Conservation (phyloP, 2,329 filamentous ascomycete genomes). For the Cladophialophora yegresii region DNA sequence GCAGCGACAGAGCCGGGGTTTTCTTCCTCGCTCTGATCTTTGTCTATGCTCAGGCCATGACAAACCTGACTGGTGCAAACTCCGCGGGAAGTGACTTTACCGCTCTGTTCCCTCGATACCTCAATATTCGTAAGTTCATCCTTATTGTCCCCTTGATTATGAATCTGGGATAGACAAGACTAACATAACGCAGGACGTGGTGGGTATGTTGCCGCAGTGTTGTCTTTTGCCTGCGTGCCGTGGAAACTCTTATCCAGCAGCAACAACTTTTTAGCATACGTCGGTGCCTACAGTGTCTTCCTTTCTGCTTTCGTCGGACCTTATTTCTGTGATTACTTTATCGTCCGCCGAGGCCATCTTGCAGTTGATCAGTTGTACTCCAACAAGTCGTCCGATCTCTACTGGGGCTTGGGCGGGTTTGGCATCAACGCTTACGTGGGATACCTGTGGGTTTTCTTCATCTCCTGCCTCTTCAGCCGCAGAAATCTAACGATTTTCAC, state of each 20-base stretch:
- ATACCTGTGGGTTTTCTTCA: constrained; percentile 14
- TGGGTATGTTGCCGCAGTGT: constrained; percentile 74
- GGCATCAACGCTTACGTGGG: constrained; percentile 72
- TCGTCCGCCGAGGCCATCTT: constrained; percentile 78
- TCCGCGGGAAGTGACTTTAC: constrained; percentile 31
- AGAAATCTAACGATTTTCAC: constrained; percentile 42
- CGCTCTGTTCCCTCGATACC: constrained; percentile 30
- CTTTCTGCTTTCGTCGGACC: constrained; percentile 92
- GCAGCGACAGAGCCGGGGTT: constrained; percentile 66
- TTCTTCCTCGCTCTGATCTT: constrained; percentile 68
- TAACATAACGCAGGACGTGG: constrained; percentile 1
- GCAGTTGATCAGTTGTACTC: constrained; percentile 78
- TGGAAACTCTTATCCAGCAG: constrained; percentile 69
- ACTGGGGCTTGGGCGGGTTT: constrained; percentile 72
- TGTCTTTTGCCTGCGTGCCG: constrained; percentile 84
- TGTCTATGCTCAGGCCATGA: constrained; percentile 34
- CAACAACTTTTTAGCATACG: constrained; percentile 84
- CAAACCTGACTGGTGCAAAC: constrained; percentile 10
- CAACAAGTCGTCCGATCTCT: constrained; percentile 61
- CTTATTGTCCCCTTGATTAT: not conserved
- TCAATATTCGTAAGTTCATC: constrained; percentile 22
- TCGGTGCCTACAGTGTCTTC: constrained; percentile 89
- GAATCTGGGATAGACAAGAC: no score
- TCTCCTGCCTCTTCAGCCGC: constrained; percentile 3
- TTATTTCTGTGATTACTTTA: constrained; percentile 82